A percentile compares a stretch with the other conserved stretches of the same genome.
Evolutionary conservation across 2,329 filamentous ascomycete genomes (phyloP).

Genomic region (Arthrinium phaeospermum): DNA sequence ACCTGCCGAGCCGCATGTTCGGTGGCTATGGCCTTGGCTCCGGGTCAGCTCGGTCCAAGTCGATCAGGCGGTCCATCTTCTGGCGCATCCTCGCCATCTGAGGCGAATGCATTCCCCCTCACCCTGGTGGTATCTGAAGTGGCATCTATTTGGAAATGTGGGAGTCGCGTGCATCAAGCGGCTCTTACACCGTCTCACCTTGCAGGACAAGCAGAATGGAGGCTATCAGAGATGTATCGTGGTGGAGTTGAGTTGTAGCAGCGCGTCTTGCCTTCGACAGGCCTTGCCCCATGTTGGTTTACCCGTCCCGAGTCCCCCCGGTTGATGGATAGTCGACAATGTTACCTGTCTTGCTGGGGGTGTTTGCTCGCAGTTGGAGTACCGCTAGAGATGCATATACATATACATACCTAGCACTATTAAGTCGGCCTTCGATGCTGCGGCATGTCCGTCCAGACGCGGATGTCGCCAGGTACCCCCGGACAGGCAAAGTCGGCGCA

Average conservation of each 20-base stretch:
- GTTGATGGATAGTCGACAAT: not conserved
- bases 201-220: not conserved
- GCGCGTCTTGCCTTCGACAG: not conserved
- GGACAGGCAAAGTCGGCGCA: not conserved
- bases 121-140: conserved; percentile 13
- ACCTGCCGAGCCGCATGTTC: not conserved
- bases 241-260: not conserved
- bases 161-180: not conserved
- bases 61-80: not conserved
- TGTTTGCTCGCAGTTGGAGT: not conserved
- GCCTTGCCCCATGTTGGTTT: not conserved
- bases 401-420: not conserved
- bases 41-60: not conserved
- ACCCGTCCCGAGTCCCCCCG: not conserved
- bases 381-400: not conserved
- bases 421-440: not conserved
- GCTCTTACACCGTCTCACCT: conserved; percentile 3
- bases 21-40: not conserved
- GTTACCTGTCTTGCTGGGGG: not conserved
- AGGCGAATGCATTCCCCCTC: not conserved
- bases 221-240: not conserved
- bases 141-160: not conserved
- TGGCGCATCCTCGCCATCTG: not conserved
- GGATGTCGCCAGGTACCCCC: not conserved
- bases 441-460: not conserved